Evolutionary conservation across 768 basidiomycete genomes (phyloP), one percentile per base, ranked within the genome.

Genomic region (Pleurotus ostreatus): DNA sequence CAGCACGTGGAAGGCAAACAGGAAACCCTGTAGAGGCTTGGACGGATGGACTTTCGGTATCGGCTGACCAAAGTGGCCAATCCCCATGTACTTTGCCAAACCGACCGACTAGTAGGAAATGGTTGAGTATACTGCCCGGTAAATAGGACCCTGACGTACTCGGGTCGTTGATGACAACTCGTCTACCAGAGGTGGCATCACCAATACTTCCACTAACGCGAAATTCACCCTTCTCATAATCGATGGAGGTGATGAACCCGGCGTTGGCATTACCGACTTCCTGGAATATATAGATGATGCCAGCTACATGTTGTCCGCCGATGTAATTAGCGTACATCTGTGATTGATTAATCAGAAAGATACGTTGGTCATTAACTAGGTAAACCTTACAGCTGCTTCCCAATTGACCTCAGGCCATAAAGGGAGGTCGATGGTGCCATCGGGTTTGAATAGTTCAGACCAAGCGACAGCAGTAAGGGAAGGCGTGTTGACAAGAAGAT

Each of bases 11-110:
- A 26, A 55, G 45, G 23, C 57, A 61, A 8, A 56, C 49, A 43
- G 49, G 55, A 18, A 58, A 57, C 9, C 62, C 63, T 30, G 62
- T 62, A 16, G 48, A 48, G 5, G 63, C 58, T 40, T 41, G 45
- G 15, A 64, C 46, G 20, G 59, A 60, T 34, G 63, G 63, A 18
- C 60, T 62, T 18, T 64, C 56, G 1, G 62, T 48, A 51, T 64
- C 62, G 11, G 62, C 63, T 4, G 63, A 58, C 61, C 61, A 64
- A 22, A 64, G 22, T 8, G 63, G 62, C 61, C 61, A 62, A 43
- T 59, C 61, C 20, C 59, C 61, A 34, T 59, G 61, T 4, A 62
- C 61, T 13, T 46, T 39, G 13, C 61, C 61, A 45, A 48, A 62
- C 5, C 61, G 59, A 34, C 61, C 61, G 34, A 62, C 61, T 62